Evolutionary conservation across 2,329 filamentous ascomycete genomes (phyloP), one percentile per base, ranked within the genome.

Genomic region (Phoma sp.): DNA sequence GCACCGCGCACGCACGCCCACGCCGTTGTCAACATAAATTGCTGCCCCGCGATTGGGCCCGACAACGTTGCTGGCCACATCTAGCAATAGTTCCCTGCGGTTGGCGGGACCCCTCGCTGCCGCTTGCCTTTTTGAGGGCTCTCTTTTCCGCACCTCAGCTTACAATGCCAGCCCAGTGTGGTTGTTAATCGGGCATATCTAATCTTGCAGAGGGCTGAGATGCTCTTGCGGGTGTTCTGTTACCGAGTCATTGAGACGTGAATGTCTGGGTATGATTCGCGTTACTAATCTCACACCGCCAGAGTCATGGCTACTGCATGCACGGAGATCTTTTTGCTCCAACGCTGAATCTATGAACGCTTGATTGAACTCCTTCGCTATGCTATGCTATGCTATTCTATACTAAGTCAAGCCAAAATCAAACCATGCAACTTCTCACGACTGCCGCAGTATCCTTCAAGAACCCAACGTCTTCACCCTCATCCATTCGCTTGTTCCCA

Each of bases 401-500:
- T 49, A 41, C 49, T 24, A 54, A 30, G 13, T 14, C 36, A 33
- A 40, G 23, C 18, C 18, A 18, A 18, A 18, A 18, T 18, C 18
- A 18, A 18, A 23, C 24, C 10, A n/a, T 22, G 27, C 10, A 7
- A 11, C 7, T 29, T 5, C 6, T 18, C 18, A 18, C 18, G 3
- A 9, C 7, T 32, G n/a, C 37, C 27, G 4, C 25, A 10, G 4
- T n/a, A 11, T 5, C 37, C 32, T 44, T 51, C 41, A 55, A 5
- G 47, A 70, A 22, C 68, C 68, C 58, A 96, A 76, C 59, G 88
- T 85, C 75, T 89, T 89, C 14, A 87, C 85, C 76, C 89, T 89
- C 86, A 95, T 92, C 92, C 91, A 96, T 73, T 96, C 91, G 61
- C 89, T 91, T 36, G 91, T 93, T 3, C 89, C 87, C 36, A 95